phyloP scores from a whole-genome alignment of 805 yeast genomes.

The Hyphopichia homilentoma region DNA sequence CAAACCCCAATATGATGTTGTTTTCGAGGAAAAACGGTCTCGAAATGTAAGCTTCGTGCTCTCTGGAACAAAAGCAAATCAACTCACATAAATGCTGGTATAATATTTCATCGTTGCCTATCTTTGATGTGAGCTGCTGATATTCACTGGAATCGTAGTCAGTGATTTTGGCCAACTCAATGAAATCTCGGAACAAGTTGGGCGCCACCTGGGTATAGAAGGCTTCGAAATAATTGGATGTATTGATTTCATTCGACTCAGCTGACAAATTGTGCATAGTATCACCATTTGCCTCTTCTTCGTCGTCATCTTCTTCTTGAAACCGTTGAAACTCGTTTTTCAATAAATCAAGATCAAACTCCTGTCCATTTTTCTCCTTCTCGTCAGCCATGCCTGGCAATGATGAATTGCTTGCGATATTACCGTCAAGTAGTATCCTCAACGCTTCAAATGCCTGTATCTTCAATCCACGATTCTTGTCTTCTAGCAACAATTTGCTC shows the following conservation, averaged over 20 bases:
- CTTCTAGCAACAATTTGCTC: conserved; percentile 57
- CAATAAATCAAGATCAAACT: conserved; percentile 4
- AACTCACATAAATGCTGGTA: conserved; percentile 67
- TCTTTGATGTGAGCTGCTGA: conserved; percentile 1
- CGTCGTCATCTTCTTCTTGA: no score
- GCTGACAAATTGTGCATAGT: not conserved
- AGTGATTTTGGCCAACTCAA: conserved; percentile 32
- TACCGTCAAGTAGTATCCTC: conserved; percentile 65
- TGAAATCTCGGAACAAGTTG: conserved; percentile 46
- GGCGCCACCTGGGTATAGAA: conserved; percentile 67
- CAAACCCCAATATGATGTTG: conserved; percentile 53
- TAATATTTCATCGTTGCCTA: conserved; percentile 36
- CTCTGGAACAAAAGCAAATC: conserved; percentile 60
- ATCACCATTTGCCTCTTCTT: conserved; percentile 1
- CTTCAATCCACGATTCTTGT: conserved; percentile 65
- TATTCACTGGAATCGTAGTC: conserved; percentile 6
- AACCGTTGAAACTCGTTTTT: conserved; percentile 4
- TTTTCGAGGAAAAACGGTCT: conserved; percentile 62
- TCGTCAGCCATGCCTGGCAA: not conserved
- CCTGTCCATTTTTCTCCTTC: not conserved
- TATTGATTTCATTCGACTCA: conserved; percentile 27
- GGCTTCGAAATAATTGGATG: conserved; percentile 47
- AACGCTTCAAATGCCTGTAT: conserved; percentile 84
- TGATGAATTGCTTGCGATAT: conserved; percentile 23
- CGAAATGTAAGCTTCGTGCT: conserved; percentile 56